Base-by-base conservation (phyloP, 495 filamentous ascomycete species). In the Trichoderma erinaceum region DNA sequence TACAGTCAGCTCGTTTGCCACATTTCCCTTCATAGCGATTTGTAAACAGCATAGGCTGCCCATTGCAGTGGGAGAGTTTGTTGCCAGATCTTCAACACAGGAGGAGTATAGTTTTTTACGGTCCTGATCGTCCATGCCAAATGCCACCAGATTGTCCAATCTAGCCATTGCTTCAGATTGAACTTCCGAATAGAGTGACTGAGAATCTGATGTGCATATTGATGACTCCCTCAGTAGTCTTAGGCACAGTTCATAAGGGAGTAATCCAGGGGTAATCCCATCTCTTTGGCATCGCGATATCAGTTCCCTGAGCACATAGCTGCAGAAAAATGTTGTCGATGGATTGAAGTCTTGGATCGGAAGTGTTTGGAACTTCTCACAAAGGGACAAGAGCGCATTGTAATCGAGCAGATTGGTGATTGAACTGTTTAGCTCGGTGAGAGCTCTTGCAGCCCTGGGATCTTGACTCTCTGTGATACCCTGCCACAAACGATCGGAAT, bases 401-500 rank as follows among this genome's bases (percentile, higher is more conserved):
- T 83, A 78, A 0, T 80, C 73, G 67, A 90, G 86, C 61, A 92
- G 81, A 52, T 79, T 76, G 48, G 89, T 78, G 38, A 93, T 89
- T 23, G 83, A 82, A 7, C 72, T 75, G n/a, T 93, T 83, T 90
- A 97, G 96, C 18, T 75, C 75, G 67, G 96, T 76, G 12, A 94
- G 84, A 46, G 93, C 92, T 29, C 89, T 87, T 21, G 92, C 90
- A 44, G 94, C 87, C 66, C 92, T 85, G 15, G 92, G 90, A 76
- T 98, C 92, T 71, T 90, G 91, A 67, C 91, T 95, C 32, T 89
- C 88, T 3, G 86, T 88, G 25, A 96, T 85, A 0, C 92, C 89
- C 66, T 89, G 86, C 95, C 96, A 99, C 61, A 97, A 85, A 13
- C 85, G 82, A 71, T 97, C 90, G 4, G 90, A 90, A 70, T 93